phyloP scores from a whole-genome alignment of 768 basidiomycete genomes.

The Naganishia friedmannii region DNA sequence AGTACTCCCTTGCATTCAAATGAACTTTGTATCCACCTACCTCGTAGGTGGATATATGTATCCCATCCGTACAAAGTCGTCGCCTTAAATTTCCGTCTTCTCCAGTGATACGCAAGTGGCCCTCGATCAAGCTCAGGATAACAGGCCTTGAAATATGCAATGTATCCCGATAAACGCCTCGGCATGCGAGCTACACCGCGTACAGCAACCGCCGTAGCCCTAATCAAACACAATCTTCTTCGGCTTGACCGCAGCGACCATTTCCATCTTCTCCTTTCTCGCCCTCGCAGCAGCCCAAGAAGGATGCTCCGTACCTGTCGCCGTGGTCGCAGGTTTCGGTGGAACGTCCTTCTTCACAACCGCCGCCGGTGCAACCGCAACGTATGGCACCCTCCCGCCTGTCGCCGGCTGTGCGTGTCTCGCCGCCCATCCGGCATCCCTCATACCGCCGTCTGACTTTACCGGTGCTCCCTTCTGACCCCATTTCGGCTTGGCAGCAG shows the following conservation, averaged over 20 bases:
- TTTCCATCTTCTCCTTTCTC: conserved; percentile 57
- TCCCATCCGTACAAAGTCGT: too few relatives aligned
- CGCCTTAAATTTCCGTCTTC: too few relatives aligned
- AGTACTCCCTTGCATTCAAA: too few relatives aligned
- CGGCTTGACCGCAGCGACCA: conserved; percentile 63
- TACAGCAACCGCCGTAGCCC: neutral
- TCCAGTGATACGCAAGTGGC: too few relatives aligned
- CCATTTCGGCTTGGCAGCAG: conserved; percentile 10
- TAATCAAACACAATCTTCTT: conserved; percentile 71
- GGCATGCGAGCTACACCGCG: too few relatives aligned
- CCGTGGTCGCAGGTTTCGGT: conserved; percentile 31
- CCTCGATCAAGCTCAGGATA: too few relatives aligned
- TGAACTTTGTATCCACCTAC: too few relatives aligned
- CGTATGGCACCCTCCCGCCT: neutral
- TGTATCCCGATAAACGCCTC: too few relatives aligned
- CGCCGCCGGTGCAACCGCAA: neutral
- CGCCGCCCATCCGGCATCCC: conserved; percentile 25
- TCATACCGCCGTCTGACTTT: neutral
- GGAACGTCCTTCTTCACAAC: conserved; percentile 13
- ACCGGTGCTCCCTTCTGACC: conserved; percentile 2
- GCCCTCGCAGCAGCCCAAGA: conserved; percentile 94
- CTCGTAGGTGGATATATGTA: too few relatives aligned
- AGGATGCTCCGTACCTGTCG: conserved; percentile 67
- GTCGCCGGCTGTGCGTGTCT: neutral
- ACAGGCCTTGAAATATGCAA: too few relatives aligned